phyloP scores from a whole-genome alignment of 805 yeast species.

The Peterozyma xylosa region DNA sequence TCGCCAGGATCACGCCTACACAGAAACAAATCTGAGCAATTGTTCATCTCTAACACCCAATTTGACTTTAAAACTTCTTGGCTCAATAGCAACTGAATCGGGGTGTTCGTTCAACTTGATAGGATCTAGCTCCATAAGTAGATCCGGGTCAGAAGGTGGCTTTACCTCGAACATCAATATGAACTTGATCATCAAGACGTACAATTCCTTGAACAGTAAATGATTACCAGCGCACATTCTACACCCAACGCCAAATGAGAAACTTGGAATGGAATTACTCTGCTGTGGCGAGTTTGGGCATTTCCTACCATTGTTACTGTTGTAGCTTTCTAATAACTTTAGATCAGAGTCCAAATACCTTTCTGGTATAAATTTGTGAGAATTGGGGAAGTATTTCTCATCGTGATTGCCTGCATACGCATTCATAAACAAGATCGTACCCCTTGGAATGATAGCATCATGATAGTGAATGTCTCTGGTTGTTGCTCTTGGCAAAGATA shows the following conservation, averaged over 20 bases:
- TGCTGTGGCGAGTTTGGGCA: constrained; percentile 1
- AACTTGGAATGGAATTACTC: constrained; percentile 25
- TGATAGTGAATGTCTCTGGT: constrained; percentile 39
- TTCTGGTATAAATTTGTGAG: constrained; percentile 42
- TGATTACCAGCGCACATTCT: constrained; percentile 67
- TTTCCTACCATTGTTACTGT: constrained; percentile 3
- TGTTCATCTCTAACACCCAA: constrained; percentile 21
- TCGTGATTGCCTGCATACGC: constrained; percentile 70
- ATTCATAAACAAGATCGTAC: constrained; percentile 56
- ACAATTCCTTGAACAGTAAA: constrained; percentile 60
- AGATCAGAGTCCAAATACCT: constrained; percentile 35
- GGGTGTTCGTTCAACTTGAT: constrained; percentile 44
- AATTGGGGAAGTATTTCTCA: constrained; percentile 28
- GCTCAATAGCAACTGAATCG: constrained; percentile 57
- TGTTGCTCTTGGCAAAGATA: constrained; percentile 56
- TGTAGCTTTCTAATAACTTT: constrained; percentile 3
- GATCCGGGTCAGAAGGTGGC: constrained; percentile 25
- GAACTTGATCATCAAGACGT: constrained; percentile 45
- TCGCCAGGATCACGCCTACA: no score
- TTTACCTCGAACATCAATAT: constrained; percentile 41
- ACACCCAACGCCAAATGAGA: constrained; percentile 64
- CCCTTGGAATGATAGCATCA: constrained; percentile 39
- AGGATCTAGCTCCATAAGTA: constrained; percentile 41
- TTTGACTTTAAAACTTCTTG: constrained; percentile 30
- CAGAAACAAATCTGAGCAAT: background rate